Conservation (phyloP, 1,139 yeast species). For the Geotrichum carabidarum region DNA sequence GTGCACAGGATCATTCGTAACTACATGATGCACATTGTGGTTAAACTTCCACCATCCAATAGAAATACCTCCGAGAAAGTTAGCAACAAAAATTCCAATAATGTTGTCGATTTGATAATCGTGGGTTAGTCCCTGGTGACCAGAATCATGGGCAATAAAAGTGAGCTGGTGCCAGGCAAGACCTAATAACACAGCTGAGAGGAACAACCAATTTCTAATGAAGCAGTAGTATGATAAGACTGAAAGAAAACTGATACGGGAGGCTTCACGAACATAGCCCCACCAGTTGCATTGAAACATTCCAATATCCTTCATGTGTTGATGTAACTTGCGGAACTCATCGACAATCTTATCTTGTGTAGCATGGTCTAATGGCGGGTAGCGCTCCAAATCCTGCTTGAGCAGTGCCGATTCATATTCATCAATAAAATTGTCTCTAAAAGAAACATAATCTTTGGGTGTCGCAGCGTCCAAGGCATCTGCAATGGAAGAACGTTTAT, state of each 20-base stretch:
- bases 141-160: slow-evolving; percentile 86
- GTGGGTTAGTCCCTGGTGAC: slow-evolving; percentile 79
- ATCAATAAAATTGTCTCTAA: slow-evolving; percentile 52
- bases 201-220: slow-evolving; percentile 38
- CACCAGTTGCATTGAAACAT: slow-evolving; percentile 68
- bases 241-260: slow-evolving; percentile 55
- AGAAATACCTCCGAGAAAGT: slow-evolving; percentile 81
- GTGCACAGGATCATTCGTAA: slow-evolving; percentile 86
- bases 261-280: slow-evolving; percentile 61
- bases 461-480: slow-evolving; percentile 13
- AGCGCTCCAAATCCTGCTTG: slow-evolving; percentile 47
- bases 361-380: slow-evolving; percentile 62
- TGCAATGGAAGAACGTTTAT: neutral
- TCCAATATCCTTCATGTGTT: slow-evolving; percentile 51
- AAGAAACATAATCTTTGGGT: slow-evolving; percentile 9
- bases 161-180: slow-evolving; percentile 87
- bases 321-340: slow-evolving; percentile 59
- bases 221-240: slow-evolving; percentile 49
- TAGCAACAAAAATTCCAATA: slow-evolving; percentile 68
- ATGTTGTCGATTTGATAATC: slow-evolving; percentile 72
- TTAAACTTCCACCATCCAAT: slow-evolving; percentile 94
- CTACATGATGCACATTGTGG: slow-evolving; percentile 83
- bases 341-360: slow-evolving; percentile 57
- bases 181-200: slow-evolving; percentile 66
- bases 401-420: slow-evolving; percentile 55